Evolutionary conservation across 106 monocot species (phyloP).

Genomic region (Xerophyta viscosa): DNA sequence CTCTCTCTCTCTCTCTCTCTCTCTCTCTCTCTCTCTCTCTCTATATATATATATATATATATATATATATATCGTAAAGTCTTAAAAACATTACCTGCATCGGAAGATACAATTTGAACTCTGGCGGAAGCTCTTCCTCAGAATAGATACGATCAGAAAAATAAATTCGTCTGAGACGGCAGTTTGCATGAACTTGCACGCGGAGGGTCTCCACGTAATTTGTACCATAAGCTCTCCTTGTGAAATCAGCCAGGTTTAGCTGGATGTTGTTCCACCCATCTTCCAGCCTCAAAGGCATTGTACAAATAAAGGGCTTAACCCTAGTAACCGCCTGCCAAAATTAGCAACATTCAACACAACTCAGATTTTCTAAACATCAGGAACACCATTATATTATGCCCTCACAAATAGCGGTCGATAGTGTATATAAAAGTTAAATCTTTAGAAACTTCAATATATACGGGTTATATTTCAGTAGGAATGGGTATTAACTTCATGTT

Average conservation of each 20-base stretch:
- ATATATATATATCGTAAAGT: not conserved
- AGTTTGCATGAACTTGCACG: slow-evolving; percentile 95
- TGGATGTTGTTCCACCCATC: slow-evolving; percentile 98
- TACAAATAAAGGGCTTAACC: slow-evolving; percentile 97
- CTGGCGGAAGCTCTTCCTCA: slow-evolving; percentile 95
- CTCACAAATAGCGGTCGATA: too few species aligned
- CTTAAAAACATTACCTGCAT: slow-evolving; percentile 61
- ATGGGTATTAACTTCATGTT: too few species aligned
- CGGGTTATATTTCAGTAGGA: too few species aligned
- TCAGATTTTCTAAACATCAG: too few species aligned
- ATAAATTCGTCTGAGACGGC: slow-evolving; percentile 86
- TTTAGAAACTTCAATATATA: too few species aligned
- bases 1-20: too few species aligned
- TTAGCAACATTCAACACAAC: not conserved
- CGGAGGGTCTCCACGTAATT: slow-evolving; percentile 95
- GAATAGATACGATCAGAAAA: slow-evolving; percentile 94
- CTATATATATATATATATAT: not conserved
- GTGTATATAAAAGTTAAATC: too few species aligned
- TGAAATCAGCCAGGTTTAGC: slow-evolving; percentile 83
- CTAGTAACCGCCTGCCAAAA: slow-evolving; percentile 62
- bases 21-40: too few species aligned
- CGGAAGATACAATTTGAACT: slow-evolving; percentile 96
- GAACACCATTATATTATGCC: too few species aligned
- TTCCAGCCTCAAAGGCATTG: slow-evolving; percentile 81
- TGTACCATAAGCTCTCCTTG: slow-evolving; percentile 92